These are phyloP conservation scores for Diaporthe citriasiana DNA, from an alignment of 2,329 filamentous ascomycete species.

Conservation along the genomic window DNA sequence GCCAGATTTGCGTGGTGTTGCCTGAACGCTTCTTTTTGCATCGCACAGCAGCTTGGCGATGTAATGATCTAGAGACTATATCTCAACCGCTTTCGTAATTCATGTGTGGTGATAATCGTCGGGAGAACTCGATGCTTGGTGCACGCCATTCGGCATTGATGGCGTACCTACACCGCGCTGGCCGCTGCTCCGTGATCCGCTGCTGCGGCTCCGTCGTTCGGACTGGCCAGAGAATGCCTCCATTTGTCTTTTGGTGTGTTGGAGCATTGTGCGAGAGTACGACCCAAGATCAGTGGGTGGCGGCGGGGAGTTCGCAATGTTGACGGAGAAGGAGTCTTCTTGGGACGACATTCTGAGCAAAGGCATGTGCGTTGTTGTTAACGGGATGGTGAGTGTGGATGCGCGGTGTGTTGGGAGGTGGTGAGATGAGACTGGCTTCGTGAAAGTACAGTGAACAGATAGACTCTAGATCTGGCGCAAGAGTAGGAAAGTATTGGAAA, in stretches of 20 bases:
- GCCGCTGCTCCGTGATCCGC: conserved; percentile 20
- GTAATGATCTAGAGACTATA: background rate
- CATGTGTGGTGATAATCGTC: conserved; percentile 45
- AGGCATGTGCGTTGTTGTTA: conserved; percentile 36
- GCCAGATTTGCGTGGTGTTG: background rate
- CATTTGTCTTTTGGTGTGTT: conserved; percentile 77
- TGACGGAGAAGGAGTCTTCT: conserved; percentile 45
- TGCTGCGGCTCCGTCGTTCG: conserved; percentile 48
- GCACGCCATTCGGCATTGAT: conserved; percentile 48
- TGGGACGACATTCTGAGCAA: conserved; percentile 45
- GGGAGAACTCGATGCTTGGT: conserved; percentile 19
- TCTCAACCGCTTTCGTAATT: conserved; percentile 30
- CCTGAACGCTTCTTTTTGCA: background rate
- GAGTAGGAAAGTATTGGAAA: background rate
- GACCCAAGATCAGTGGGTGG: conserved; percentile 50
- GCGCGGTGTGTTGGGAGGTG: background rate
- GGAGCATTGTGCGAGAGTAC: conserved; percentile 74
- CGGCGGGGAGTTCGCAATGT: conserved; percentile 45
- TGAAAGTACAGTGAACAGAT: background rate
- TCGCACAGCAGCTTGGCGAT: background rate
- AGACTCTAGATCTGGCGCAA: background rate
- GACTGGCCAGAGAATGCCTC: conserved; percentile 66
- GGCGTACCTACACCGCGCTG: conserved; percentile 40
- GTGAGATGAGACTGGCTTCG: background rate
- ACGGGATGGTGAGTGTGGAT: background rate